Evolutionary conservation across 139 green algal genomes (phyloP).

Genomic region (Tetraselmis striata): DNA sequence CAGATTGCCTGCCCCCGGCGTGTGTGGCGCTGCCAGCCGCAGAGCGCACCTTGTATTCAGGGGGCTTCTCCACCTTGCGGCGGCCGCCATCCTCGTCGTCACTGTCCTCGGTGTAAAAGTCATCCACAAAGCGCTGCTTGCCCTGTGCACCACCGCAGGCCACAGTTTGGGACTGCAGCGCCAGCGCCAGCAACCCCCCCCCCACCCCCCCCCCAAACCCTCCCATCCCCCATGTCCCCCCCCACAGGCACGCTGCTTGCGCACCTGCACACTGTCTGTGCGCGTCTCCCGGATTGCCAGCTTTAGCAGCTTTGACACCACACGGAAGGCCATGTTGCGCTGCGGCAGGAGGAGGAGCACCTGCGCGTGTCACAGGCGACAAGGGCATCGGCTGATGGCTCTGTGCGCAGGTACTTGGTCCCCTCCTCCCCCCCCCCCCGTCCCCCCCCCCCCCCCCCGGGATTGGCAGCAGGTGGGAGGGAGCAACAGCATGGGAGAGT

Average conservation of each 20-base stretch:
- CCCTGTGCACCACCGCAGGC: constrained; percentile 22
- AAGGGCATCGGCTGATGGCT: no score
- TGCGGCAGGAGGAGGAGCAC: constrained; percentile 85
- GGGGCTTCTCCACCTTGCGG: background rate
- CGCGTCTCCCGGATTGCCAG: constrained; percentile 72
- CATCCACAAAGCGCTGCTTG: constrained; percentile 75
- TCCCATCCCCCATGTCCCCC: no score
- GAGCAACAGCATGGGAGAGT: background rate
- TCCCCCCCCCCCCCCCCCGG: background rate
- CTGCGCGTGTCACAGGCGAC: no score
- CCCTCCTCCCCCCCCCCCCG: no score
- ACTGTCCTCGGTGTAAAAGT: constrained; percentile 59
- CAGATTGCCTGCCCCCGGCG: no score
- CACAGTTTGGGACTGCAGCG: no score
- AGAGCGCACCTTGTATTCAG: background rate
- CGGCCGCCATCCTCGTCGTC: constrained; percentile 19
- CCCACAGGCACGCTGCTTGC: no score
- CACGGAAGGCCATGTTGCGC: constrained; percentile 62
- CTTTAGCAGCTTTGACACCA: constrained; percentile 58
- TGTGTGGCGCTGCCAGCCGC: no score
- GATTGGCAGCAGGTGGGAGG: background rate
- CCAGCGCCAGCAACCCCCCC: no score
- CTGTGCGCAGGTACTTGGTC: no score
- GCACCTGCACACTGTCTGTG: constrained; percentile 55
- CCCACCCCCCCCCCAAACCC: no score